These are phyloP conservation scores for Fusarium stilboides DNA, from an alignment of 2,329 filamentous ascomycete species.

Conservation along the genomic window DNA sequence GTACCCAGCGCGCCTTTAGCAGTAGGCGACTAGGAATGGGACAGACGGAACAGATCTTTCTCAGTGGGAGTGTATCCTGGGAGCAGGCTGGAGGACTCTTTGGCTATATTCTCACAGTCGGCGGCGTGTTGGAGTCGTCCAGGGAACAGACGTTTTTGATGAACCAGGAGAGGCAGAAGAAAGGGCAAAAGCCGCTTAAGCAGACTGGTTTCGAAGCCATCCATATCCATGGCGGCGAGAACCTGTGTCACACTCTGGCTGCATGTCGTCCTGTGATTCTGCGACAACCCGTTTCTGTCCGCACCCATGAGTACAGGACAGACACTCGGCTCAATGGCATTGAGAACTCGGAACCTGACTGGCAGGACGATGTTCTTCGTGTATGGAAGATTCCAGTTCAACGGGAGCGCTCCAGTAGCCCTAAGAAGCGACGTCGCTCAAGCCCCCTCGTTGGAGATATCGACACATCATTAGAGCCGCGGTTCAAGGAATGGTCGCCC, in stretches of 20 bases:
- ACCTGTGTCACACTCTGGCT: conserved; percentile 85
- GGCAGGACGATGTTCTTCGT: conserved; percentile 81
- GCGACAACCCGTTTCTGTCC: conserved; percentile 83
- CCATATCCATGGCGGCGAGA: conserved; percentile 84
- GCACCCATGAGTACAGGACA: conserved; percentile 75
- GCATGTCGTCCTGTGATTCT: conserved; percentile 89
- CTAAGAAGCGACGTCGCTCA: conserved; percentile 54
- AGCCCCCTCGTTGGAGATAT: conserved; percentile 36
- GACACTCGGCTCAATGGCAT: conserved; percentile 56
- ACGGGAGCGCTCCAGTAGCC: conserved; percentile 53
- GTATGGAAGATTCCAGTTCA: conserved; percentile 83
- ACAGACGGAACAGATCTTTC: conserved; percentile 82
- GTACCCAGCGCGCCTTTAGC: conserved; percentile 82
- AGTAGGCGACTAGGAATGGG: conserved; percentile 76
- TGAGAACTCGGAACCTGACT: conserved; percentile 70
- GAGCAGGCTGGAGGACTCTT: conserved; percentile 83
- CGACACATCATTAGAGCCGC: background rate
- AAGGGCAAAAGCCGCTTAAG: conserved; percentile 53
- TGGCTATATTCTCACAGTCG: conserved; percentile 87
- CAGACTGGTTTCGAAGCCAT: conserved; percentile 57
- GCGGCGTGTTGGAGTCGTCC: conserved; percentile 72
- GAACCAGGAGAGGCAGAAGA: conserved; percentile 59
- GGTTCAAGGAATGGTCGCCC: conserved; percentile 36
- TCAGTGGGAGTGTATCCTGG: conserved; percentile 86
- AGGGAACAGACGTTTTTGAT: conserved; percentile 58